These are phyloP conservation scores for Cordia subcordata DNA, from an alignment of 257 asterid species.

Conservation along the genomic window DNA sequence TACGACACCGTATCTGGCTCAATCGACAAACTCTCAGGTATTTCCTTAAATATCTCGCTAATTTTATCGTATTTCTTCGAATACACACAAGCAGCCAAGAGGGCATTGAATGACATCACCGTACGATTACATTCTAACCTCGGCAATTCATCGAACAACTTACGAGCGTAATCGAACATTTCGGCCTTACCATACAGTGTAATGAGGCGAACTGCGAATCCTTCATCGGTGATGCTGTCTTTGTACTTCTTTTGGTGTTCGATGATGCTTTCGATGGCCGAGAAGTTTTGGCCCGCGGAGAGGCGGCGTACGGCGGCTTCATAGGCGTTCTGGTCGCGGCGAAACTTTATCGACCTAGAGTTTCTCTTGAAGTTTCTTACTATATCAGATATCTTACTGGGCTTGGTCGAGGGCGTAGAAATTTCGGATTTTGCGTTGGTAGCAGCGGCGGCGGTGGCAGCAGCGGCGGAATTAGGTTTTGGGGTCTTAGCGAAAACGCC, in stretches of 20 bases:
- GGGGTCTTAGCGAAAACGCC: conserved; percentile 6
- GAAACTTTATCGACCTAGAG: conserved; percentile 28
- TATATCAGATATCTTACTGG: not conserved
- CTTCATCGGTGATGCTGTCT: conserved; percentile 15
- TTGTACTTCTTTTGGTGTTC: conserved; percentile 22
- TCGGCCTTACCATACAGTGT: conserved; percentile 31
- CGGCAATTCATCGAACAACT: conserved; percentile 63
- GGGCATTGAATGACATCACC: conserved; percentile 43
- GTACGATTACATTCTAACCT: conserved; percentile 41
- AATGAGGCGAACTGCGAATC: conserved; percentile 25
- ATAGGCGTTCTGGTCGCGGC: conserved; percentile 7
- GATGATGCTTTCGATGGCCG: conserved; percentile 17
- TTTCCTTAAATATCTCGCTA: conserved; percentile 28
- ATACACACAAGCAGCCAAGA: conserved; percentile 34
- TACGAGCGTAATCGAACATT: conserved; percentile 38
- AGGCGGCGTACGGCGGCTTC: conserved; percentile 14
- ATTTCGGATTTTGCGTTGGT: not conserved
- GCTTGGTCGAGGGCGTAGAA: not conserved
- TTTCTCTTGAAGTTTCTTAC: conserved; percentile 36
- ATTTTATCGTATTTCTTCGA: conserved; percentile 25
- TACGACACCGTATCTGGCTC: conserved; percentile 42
- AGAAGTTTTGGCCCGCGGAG: not conserved
- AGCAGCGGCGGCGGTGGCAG: not conserved
- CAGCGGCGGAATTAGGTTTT: not conserved
- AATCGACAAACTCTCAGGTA: conserved; percentile 33